Percentiles rank a stretch among this genome's conserved stretches.
phyloP scores from a whole-genome alignment of 768 basidiomycete species.

The Lepiota subincarnata region DNA sequence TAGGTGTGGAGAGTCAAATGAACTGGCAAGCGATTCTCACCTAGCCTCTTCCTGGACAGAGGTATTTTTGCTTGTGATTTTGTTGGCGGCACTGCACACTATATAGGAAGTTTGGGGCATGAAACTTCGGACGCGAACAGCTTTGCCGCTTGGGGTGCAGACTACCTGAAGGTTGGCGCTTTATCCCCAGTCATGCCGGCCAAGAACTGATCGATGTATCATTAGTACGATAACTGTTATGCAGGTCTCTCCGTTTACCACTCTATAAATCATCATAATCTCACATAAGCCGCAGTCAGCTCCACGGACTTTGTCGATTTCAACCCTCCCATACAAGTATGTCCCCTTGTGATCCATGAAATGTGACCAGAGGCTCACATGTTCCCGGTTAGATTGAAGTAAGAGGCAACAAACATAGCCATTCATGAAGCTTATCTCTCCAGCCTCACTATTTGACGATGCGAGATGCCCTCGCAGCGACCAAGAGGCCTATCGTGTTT shows the following conservation, averaged over 20 bases:
- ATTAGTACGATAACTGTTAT: slow-evolving; percentile 47
- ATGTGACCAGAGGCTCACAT: background rate
- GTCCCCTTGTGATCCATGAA: background rate
- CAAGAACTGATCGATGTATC: background rate
- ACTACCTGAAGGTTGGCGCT: slow-evolving; percentile 34
- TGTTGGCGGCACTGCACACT: slow-evolving; percentile 40
- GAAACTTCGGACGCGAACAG: slow-evolving; percentile 44
- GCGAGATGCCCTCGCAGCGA: slow-evolving; percentile 41
- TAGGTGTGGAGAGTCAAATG: slow-evolving; percentile 13
- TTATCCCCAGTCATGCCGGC: background rate
- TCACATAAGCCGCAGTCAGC: slow-evolving; percentile 22
- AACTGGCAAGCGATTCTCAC: background rate
- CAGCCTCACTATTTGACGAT: slow-evolving; percentile 42
- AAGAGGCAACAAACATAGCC: background rate
- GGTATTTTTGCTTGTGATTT: slow-evolving; percentile 43
- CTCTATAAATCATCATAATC: background rate
- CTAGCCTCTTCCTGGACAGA: slow-evolving; percentile 18
- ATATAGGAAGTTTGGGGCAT: slow-evolving; percentile 41
- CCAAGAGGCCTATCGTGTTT: slow-evolving; percentile 44
- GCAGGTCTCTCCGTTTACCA: slow-evolving; percentile 24
- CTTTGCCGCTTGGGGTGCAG: slow-evolving; percentile 47
- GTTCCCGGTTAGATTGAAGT: slow-evolving; percentile 30
- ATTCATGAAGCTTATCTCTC: background rate
- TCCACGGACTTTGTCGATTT: slow-evolving; percentile 42
- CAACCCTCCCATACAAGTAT: slow-evolving; percentile 35